Evolutionary conservation across 2,329 filamentous ascomycete genomes (phyloP), one percentile per base, ranked within the genome.

Genomic region (Polychaeton citri): DNA sequence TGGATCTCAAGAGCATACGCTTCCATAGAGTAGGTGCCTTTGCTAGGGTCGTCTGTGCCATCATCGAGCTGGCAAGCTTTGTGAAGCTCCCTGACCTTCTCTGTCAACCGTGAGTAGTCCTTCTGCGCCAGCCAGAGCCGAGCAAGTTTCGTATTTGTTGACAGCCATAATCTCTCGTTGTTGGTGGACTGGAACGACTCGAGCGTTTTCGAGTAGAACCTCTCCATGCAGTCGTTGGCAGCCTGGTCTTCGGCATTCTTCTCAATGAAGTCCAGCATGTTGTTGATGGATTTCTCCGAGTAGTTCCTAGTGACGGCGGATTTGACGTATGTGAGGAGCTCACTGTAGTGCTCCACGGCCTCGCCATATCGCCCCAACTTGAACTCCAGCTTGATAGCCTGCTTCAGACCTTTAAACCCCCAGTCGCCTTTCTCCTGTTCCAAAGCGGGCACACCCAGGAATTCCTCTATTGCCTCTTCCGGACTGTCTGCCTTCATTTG

Each of bases 271-370:
- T 96, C 90, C 32, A 98, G 76, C 79, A 98, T 94, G 59, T 95
- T 96, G 64, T 96, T 96, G 65, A 98, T 94, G 9, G 88, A 96
- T 60, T 96, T 96, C 61, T 98, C 90, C 2, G 90, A 95, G 62
- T 96, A 96, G 62, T 96, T 98, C 43, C 90, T 78, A 28, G 90
- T 96, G 32, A 98, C 88, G 6, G 88, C 88, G 3, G 84, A 92
- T 60, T 90, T 94, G 64, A 96, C 87, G 53, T 96, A 98, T 32
- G 87, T 96, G 45, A 98, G 76, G 19, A 98, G 83, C 63, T 96
- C 86, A 45, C 76, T 79, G 62, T 93, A 98, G 61, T 98, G 87
- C 54, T 88, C 77, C 33, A 87, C 77, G 6, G 88, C 88, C 84
- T 94, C 74, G 35, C 84, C 76, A 53, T 93, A 96, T 58, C 76